Evolutionary conservation across 345 rosid genomes (phyloP), one percentile per base, ranked within the genome.

Genomic region (Lepidium didymum): DNA sequence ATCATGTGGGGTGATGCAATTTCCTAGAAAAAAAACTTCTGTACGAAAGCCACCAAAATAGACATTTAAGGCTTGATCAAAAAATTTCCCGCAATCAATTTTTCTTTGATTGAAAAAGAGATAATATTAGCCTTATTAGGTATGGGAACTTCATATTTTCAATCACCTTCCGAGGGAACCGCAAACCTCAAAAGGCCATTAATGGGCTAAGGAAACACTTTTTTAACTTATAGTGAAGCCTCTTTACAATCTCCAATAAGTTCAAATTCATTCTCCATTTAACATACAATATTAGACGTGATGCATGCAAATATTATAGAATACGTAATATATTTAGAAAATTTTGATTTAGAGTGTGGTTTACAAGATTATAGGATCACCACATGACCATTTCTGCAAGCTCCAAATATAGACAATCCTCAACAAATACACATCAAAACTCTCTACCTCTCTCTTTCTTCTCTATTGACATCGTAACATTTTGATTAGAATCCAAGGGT

Each of bases 331-430:
- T 58, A 66, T 58, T 58, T 58, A 74, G 68, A 41, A 37, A 66
- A n/a, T 51, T 34, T 43, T 66, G 49, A 73, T 42, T 67, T 66
- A 15, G 27, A 67, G 43, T 67, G 56, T 43, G 67, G 51, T 42
- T 66, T 58, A 67, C 73, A 74, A 70, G 69, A 76, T 69, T 56
- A 68, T 71, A 82, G 90, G 93, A 88, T 83, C 88, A 81, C 88
- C 96, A 79, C 89, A 88, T 75, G 92, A 88, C 86, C 73, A 4
- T 70, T 87, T 84, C 88, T 52, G 62, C 34, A 79, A 50, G 5
- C 61, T 56, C 76, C 67, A 74, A 66, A 72, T 64, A 78, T 81
- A 61, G 64, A 74, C 78, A 65, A 74, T 56, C 80, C 69, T 29
- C 19, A 67, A 67, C 42, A 43, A 34, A 58, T 40, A 41, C 11